phyloP scores from a whole-genome alignment of 805 yeast species.

The Hermanozyma aechmeae region DNA sequence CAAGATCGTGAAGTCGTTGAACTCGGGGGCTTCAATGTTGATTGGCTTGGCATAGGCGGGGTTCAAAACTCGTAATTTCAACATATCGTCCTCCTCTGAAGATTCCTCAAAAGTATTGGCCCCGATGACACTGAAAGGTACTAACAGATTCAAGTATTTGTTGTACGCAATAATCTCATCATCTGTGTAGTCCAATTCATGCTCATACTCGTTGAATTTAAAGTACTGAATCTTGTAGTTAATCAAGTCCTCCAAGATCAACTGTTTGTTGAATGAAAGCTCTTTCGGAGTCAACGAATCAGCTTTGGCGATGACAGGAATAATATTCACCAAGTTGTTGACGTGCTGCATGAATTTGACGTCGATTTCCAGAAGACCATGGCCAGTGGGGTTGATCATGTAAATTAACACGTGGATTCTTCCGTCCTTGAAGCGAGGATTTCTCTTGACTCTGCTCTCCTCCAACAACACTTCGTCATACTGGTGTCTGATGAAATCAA shows the following conservation, averaged over 20 bases:
- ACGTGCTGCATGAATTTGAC: constrained; percentile 32
- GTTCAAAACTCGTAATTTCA: constrained; percentile 45
- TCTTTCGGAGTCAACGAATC: constrained; percentile 33
- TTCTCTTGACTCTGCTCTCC: constrained; percentile 73
- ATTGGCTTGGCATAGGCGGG: constrained; percentile 43
- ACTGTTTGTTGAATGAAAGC: constrained; percentile 58
- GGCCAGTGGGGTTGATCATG: constrained; percentile 37
- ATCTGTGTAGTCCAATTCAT: constrained; percentile 40
- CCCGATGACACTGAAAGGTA: constrained; percentile 65
- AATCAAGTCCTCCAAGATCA: constrained; percentile 70
- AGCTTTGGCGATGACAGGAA: constrained; percentile 36
- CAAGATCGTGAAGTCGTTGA: constrained; percentile 72
- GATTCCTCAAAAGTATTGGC: constrained; percentile 51
- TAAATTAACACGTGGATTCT: constrained; percentile 57
- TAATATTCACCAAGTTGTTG: constrained; percentile 32
- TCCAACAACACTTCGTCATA: constrained; percentile 76
- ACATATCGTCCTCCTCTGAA: constrained; percentile 22
- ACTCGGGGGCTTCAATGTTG: constrained; percentile 62
- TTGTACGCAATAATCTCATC: constrained; percentile 60
- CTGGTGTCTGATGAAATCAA: constrained; percentile 75
- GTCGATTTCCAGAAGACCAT: constrained; percentile 35
- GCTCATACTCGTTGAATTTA: constrained; percentile 58
- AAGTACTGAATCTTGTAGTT: constrained; percentile 62
- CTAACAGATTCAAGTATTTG: constrained; percentile 50
- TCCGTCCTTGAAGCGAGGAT: constrained; percentile 78